Evolutionary conservation across 2,329 filamentous ascomycete genomes (phyloP), one percentile per base, ranked within the genome.

Genomic region (Colletotrichum incanum): DNA sequence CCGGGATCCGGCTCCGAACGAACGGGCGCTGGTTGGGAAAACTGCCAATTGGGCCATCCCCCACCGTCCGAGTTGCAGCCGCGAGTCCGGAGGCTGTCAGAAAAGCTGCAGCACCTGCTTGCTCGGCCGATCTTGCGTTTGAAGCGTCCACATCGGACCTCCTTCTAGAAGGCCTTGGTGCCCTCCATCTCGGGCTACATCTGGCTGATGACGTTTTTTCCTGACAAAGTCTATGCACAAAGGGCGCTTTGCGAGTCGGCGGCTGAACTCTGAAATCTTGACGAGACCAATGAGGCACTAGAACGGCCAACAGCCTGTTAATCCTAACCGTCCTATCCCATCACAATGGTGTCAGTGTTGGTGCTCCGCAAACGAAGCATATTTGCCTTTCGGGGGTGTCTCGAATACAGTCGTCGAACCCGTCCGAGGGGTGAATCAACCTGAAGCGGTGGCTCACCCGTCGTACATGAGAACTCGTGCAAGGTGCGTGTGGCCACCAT

Each of bases 111-210:
- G 39, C 56, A 43, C 50, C 23, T 52, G 56, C 50, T 50, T 31
- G 58, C 68, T 67, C 65, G 65, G 68, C 65, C 65, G 58, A 71
- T 68, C 58, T 68, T 45, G 50, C 47, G 65, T 58, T 71, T 71
- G 64, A 62, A 45, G 50, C 50, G 58, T 23, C 28, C 58, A 62
- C 50, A 68, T 62, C 49, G 28, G 64, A 62, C 50, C 64, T 71
- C 49, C 43, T 67, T 71, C 68, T 71, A 67, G 68, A 71, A 71
- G 50, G 20, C 20, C 58, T 63, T 52, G 50, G 52, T 58, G 34
- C 65, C 58, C 43, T 52, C 34, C 58, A 56, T 37, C 56, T 54
- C 20, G 18, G 28, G 26, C 23, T 31, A 23, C 31, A 18, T 34
- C 37, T 67, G 68, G 45, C 34, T 47, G 56, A 47, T 54, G 45